Conservation (phyloP, 2,329 filamentous ascomycete species). For the Beauveria rudraprayagi region DNA sequence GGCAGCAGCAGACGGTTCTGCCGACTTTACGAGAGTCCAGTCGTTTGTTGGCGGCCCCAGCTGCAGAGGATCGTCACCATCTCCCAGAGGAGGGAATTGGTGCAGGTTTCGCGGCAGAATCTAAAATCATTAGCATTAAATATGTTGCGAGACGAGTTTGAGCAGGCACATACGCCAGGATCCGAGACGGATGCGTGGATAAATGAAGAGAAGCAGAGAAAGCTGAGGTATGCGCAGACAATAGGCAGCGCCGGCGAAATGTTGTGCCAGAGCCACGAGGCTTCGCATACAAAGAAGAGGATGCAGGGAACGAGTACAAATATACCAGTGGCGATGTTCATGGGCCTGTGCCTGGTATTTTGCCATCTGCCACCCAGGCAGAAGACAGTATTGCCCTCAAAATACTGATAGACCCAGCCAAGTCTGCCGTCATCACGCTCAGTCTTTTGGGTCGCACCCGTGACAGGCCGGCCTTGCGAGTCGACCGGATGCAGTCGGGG, state of each 20-base stretch:
- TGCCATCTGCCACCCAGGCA: slow-evolving; percentile 78
- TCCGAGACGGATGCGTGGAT: slow-evolving; percentile 87
- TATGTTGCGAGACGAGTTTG: background rate
- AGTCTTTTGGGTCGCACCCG: slow-evolving; percentile 20
- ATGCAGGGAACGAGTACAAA: slow-evolving; percentile 70
- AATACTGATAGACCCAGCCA: slow-evolving; percentile 80
- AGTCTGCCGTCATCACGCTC: slow-evolving; percentile 17
- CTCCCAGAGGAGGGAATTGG: slow-evolving; percentile 67
- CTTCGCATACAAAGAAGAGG: slow-evolving; percentile 81
- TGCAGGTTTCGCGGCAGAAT: slow-evolving; percentile 91
- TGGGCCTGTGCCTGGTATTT: slow-evolving; percentile 77
- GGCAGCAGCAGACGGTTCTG: slow-evolving; percentile 65
- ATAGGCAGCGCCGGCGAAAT: slow-evolving; percentile 85
- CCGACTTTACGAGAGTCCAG: slow-evolving; percentile 85
- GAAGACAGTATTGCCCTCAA: slow-evolving; percentile 87
- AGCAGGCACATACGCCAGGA: slow-evolving; percentile 64
- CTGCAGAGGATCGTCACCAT: slow-evolving; percentile 71
- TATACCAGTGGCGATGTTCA: slow-evolving; percentile 80
- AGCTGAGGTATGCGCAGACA: slow-evolving; percentile 84
- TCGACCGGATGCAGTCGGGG: slow-evolving; percentile 53
- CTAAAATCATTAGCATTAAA: slow-evolving; percentile 33
- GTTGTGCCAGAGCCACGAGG: slow-evolving; percentile 76
- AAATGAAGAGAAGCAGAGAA: slow-evolving; percentile 87
- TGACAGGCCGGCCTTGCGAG: slow-evolving; percentile 16
- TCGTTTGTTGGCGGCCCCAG: slow-evolving; percentile 82